Percentiles rank a stretch among this genome's conserved stretches.
Conservation (phyloP, 371 early-diverging fungal genomes). For the Chytridium lagenaria region DNA sequence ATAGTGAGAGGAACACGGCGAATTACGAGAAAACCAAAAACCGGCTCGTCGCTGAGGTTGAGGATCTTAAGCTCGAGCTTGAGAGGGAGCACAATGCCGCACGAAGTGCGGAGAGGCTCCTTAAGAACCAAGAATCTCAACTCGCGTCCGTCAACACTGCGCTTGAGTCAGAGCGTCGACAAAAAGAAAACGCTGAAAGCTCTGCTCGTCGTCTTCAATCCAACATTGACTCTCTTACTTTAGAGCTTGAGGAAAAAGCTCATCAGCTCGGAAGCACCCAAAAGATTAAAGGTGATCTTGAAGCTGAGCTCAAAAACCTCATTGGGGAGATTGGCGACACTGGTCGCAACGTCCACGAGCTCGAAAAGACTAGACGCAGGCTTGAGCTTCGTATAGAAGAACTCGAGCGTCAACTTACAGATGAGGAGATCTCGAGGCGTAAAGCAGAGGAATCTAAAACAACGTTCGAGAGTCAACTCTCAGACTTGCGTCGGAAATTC, state of each 20-base stretch:
- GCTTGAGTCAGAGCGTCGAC: constrained; percentile 70
- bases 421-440: constrained; percentile 59
- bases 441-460: constrained; percentile 72
- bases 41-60: constrained; percentile 70
- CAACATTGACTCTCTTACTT: constrained; percentile 61
- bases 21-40: constrained; percentile 72
- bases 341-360: constrained; percentile 75
- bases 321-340: constrained; percentile 82
- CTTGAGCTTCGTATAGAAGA: constrained; percentile 68
- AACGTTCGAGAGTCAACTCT: constrained; percentile 67
- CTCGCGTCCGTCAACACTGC: constrained; percentile 57
- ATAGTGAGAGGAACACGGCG: constrained; percentile 57
- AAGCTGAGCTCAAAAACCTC: constrained; percentile 71
- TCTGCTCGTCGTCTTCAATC: constrained; percentile 64
- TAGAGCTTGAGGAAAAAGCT: constrained; percentile 64
- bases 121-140: constrained; percentile 67
- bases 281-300: constrained; percentile 72
- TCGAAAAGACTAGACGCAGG: constrained; percentile 68
- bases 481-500: constrained; percentile 65
- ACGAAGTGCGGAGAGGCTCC: constrained; percentile 64
- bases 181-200: constrained; percentile 68
- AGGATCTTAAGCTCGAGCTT: constrained; percentile 71
- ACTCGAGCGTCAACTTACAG: constrained; percentile 65
- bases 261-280: constrained; percentile 59
- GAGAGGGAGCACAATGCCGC: constrained; percentile 74